Evolutionary conservation across 2,329 filamentous ascomycete genomes (phyloP), one percentile per base, ranked within the genome.

Genomic region (Pseudocercospora cruenta): DNA sequence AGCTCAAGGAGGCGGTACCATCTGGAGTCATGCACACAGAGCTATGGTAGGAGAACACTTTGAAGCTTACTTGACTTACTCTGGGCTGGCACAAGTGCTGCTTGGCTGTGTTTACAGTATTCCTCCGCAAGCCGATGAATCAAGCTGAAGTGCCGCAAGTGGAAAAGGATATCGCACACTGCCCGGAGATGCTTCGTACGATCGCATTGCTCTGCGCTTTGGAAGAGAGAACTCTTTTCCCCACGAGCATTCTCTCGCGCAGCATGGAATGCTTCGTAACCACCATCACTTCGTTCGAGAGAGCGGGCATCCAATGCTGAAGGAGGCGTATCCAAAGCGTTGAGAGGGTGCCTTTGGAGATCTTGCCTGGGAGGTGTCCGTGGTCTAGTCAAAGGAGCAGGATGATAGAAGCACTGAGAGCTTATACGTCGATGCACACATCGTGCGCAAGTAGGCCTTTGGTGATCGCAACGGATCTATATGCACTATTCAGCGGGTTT

Each of bases 401-500:
- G 68, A 60, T 71, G 66, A 31, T 70, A 70, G 31, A 19, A 71
- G 49, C 69, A 70, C 39, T 64, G 28, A n/a, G 55, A 19, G 12
- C 24, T 24, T 21, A 62, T 59, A 1, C 63, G 58, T 5, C 69
- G 64, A 8, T 66, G 60, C 8, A 43, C 55, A 45, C 69, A 71
- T 22, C 69, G 60, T 54, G 49, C 63, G 24, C 69, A 71, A 10
- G 63, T 33, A 3, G 68, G 69, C 55, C 59, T 55, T 19, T 43
- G 3, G 14, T 69, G 69, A n/a, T 70, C 68, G 45, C 64, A 69
- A 19, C 69, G 62, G 12, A 71, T 65, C 59, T 71, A 12, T 3
- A 12, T 71, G 51, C 55, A 64, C 31, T 59, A 62, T 22, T 28
- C 24, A 31, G 21, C 16, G 4, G 8, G 8, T 19, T 10, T 10